Conservation (phyloP, 208 protist species). For the Trypanosoma mega region DNA sequence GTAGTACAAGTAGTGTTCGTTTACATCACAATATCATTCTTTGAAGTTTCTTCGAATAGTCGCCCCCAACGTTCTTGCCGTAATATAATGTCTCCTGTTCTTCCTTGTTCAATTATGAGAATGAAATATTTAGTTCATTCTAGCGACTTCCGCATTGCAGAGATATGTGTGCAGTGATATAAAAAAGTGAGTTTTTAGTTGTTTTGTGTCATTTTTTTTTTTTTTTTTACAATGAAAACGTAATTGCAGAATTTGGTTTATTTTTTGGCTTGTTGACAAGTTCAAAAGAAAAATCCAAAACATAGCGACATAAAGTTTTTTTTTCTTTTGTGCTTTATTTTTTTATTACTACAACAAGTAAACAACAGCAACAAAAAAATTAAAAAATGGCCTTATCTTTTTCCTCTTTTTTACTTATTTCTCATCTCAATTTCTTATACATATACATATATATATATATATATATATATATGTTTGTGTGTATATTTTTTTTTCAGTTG, state of each 20-base stretch:
- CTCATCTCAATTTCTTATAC: neutral
- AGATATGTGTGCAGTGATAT: too few relatives aligned
- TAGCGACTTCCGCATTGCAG: too few relatives aligned
- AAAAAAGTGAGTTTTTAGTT: too few relatives aligned
- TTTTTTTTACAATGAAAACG: conserved; percentile 1
- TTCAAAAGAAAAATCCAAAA: conserved; percentile 4
- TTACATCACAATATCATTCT: too few relatives aligned
- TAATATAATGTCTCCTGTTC: too few relatives aligned
- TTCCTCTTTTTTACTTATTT: conserved; percentile 20
- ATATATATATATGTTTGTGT: neutral
- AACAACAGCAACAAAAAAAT: too few relatives aligned
- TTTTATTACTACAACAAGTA: conserved; percentile 21
- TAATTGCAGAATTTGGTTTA: conserved; percentile 6
- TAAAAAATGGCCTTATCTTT: neutral
- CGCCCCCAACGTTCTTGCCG: too few relatives aligned
- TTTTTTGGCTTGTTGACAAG: neutral
- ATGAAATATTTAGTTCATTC: too few relatives aligned
- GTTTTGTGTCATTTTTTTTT: conserved; percentile 16
- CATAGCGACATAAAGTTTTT: conserved; percentile 12
- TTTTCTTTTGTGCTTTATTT: conserved; percentile 28
- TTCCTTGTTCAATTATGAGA: too few relatives aligned
- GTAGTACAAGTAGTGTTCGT: too few relatives aligned
- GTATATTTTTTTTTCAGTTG: too few relatives aligned
- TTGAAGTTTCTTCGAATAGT: too few relatives aligned
- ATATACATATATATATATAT: conserved; percentile 1